Evolutionary conservation across 2,329 filamentous ascomycete genomes (phyloP).

Genomic region (Ophiostoma piceae): DNA sequence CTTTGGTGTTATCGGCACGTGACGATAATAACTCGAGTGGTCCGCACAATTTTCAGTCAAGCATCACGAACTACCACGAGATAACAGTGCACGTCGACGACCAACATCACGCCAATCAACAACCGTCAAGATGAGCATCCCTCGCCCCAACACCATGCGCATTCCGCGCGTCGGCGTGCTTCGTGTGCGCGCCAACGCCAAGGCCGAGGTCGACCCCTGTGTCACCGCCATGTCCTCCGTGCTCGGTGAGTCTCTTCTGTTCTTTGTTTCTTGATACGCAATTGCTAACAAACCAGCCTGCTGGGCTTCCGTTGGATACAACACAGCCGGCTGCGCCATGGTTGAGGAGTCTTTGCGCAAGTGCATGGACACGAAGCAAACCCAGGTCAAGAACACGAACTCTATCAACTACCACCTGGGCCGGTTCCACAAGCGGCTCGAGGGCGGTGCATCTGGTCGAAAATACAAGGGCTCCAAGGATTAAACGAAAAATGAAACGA

Average conservation of each 20-base stretch:
- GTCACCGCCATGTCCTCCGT: slow-evolving; percentile 54
- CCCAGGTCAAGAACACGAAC: slow-evolving; percentile 49
- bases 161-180: slow-evolving; percentile 53
- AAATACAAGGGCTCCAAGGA: slow-evolving; percentile 41
- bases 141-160: slow-evolving; percentile 47
- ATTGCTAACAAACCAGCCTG: slow-evolving; percentile 52
- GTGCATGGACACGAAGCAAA: slow-evolving; percentile 75
- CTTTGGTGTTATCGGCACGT: slow-evolving; percentile 19
- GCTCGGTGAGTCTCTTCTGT: slow-evolving; percentile 40
- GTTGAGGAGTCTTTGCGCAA: slow-evolving; percentile 56
- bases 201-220: slow-evolving; percentile 47
- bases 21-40: slow-evolving; percentile 18
- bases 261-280: too few relatives aligned
- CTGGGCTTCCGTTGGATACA: slow-evolving; percentile 76
- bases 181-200: slow-evolving; percentile 49
- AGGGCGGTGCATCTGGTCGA: slow-evolving; percentile 34
- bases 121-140: slow-evolving; percentile 28
- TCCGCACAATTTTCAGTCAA: slow-evolving; percentile 17
- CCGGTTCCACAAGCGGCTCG: slow-evolving; percentile 58
- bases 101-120: not conserved
- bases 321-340: slow-evolving; percentile 51
- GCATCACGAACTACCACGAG: not conserved
- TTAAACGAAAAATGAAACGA: slow-evolving; percentile 11
- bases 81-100: not conserved
- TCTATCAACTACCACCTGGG: slow-evolving; percentile 91